Percentiles rank a stretch among this genome's conserved stretches.
Evolutionary conservation across 2,329 filamentous ascomycete genomes (phyloP).

Genomic region (Neofusicoccum cordaticola): DNA sequence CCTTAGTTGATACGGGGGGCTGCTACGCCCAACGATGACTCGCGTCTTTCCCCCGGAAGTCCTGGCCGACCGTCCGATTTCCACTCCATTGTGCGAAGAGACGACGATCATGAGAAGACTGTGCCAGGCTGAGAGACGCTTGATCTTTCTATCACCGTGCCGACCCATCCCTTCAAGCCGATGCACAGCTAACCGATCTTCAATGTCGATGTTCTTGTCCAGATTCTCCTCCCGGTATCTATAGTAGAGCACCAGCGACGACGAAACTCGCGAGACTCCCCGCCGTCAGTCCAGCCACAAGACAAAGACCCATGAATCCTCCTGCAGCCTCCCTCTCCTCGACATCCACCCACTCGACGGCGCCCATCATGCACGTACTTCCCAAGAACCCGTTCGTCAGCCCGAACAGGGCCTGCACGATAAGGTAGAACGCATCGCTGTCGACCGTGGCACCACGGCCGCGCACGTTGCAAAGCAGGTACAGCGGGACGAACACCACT

Average conservation of each 20-base stretch:
- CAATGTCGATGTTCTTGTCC: neutral
- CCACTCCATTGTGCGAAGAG: too few relatives aligned
- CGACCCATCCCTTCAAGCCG: neutral
- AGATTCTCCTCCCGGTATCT: neutral
- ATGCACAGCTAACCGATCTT: neutral
- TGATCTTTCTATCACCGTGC: too few relatives aligned
- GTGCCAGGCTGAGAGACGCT: too few relatives aligned
- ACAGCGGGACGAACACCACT: constrained; percentile 74
- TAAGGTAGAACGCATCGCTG: constrained; percentile 85
- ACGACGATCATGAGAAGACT: too few relatives aligned
- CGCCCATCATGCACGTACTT: constrained; percentile 88
- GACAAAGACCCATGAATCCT: constrained; percentile 87
- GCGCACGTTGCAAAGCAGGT: constrained; percentile 83
- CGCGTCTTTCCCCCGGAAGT: too few relatives aligned
- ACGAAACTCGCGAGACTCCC: constrained; percentile 91
- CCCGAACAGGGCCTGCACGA: constrained; percentile 82
- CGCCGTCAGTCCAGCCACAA: constrained; percentile 77
- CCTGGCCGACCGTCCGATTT: too few relatives aligned
- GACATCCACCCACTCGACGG: constrained; percentile 74
- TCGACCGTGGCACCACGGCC: constrained; percentile 68
- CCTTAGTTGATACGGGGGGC: too few relatives aligned
- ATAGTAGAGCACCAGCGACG: constrained; percentile 43
- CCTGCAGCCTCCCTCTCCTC: constrained; percentile 85
- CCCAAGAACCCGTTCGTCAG: constrained; percentile 83
- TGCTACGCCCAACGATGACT: too few relatives aligned